phyloP scores from a whole-genome alignment of 2,329 filamentous ascomycete species.

The Grosmannia huntii region DNA sequence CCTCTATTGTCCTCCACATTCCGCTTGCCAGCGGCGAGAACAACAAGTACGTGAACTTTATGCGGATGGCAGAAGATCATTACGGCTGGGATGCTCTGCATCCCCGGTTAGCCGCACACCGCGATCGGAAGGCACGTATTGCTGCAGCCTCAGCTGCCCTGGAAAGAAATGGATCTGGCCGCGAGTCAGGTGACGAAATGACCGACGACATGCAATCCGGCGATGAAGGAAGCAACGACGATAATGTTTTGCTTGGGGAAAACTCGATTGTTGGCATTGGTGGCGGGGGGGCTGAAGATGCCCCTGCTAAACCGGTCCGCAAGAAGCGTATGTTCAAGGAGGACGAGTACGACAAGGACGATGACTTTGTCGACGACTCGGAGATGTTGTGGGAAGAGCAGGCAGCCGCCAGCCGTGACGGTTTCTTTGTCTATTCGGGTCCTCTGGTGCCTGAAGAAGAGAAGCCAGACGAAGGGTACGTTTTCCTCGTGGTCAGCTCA shows the following conservation, averaged over 20 bases:
- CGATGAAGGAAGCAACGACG: conserved; percentile 73
- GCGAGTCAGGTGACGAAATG: conserved; percentile 70
- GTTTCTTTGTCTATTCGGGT: conserved; percentile 96
- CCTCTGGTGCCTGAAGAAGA: conserved; percentile 79
- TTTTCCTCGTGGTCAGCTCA: conserved; percentile 11
- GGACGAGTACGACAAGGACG: conserved; percentile 73
- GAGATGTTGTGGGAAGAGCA: conserved; percentile 93
- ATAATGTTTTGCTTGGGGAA: conserved; percentile 53
- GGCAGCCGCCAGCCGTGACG: conserved; percentile 84
- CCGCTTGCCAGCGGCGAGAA: conserved; percentile 60
- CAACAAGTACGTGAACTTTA: conserved; percentile 92
- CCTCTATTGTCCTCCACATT: conserved; percentile 74
- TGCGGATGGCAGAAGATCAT: conserved; percentile 80
- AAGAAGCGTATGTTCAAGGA: conserved; percentile 73
- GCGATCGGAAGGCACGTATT: conserved; percentile 76
- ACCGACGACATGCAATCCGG: conserved; percentile 59
- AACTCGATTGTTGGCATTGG: conserved; percentile 16
- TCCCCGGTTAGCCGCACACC: conserved; percentile 77
- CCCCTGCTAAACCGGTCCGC: conserved; percentile 49
- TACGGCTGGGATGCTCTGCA: conserved; percentile 93
- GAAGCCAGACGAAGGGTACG: conserved; percentile 48
- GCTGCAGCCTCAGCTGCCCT: conserved; percentile 78
- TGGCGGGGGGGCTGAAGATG: conserved; percentile 46
- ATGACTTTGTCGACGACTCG: conserved; percentile 83
- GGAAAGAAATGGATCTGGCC: conserved; percentile 58